Percentiles rank a stretch among this genome's conserved stretches.
Evolutionary conservation across 345 rosid genomes (phyloP).

Genomic region (Corchorus olitorius): DNA sequence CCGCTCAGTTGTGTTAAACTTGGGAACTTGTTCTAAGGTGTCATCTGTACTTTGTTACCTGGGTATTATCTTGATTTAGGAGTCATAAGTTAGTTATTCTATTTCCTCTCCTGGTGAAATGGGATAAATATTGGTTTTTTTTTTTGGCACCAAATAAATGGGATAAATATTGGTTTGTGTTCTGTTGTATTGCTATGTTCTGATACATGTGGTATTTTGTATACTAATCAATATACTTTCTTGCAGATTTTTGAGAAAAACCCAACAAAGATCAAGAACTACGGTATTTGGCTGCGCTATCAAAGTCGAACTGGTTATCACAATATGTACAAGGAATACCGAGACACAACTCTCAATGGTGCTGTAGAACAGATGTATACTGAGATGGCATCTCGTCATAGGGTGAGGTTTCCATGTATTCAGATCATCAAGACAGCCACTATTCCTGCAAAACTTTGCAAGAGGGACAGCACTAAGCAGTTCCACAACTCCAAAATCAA

Average conservation of each 20-base stretch:
- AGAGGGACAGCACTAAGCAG: slow-evolving; percentile 69
- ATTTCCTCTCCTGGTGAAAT: neutral
- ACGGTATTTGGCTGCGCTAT: slow-evolving; percentile 68
- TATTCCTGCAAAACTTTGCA: slow-evolving; percentile 60
- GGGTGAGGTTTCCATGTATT: slow-evolving; percentile 70
- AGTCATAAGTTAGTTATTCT: neutral
- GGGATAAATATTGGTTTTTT: neutral
- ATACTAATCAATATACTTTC: too few species aligned
- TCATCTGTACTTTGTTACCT: neutral
- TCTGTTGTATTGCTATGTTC: neutral
- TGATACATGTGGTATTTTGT: too few species aligned
- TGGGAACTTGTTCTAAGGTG: too few species aligned
- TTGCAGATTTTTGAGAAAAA: slow-evolving; percentile 62
- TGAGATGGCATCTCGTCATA: slow-evolving; percentile 74
- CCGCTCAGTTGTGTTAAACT: neutral
- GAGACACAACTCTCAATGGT: slow-evolving; percentile 68
- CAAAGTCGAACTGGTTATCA: slow-evolving; percentile 70
- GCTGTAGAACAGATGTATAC: slow-evolving; percentile 70
- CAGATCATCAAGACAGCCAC: slow-evolving; percentile 73
- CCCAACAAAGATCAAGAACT: slow-evolving; percentile 61
- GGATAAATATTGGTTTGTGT: neutral
- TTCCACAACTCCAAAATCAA: slow-evolving; percentile 71
- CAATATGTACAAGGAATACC: slow-evolving; percentile 68
- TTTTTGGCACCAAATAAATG: too few species aligned
- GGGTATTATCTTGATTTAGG: neutral